Conservation (phyloP, 2,329 filamentous ascomycete species). For the Talaromyces atroroseus region DNA sequence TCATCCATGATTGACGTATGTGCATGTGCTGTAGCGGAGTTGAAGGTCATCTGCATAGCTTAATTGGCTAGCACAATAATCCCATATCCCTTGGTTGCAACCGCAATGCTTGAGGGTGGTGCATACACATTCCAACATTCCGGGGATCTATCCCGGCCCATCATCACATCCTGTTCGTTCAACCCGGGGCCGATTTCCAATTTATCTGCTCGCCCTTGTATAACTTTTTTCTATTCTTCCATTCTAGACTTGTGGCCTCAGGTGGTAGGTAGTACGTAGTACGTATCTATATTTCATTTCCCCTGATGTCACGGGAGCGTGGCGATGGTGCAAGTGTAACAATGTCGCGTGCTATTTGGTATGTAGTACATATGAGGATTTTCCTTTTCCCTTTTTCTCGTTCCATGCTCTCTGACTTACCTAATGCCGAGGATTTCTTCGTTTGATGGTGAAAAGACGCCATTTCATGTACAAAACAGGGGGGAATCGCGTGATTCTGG, state of each 20-base stretch:
- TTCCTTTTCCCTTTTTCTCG: neutral
- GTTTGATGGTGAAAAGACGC: neutral
- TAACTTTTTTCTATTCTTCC: neutral
- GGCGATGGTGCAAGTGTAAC: neutral
- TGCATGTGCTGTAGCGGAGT: neutral
- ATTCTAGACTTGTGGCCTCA: no score
- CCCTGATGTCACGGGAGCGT: neutral
- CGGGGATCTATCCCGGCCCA: neutral
- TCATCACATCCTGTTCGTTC: neutral
- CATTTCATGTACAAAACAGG: neutral
- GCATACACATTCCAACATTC: neutral
- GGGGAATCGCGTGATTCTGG: neutral
- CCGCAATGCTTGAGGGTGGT: neutral
- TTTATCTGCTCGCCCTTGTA: neutral
- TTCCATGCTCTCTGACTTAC: neutral
- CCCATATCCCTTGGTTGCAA: neutral
- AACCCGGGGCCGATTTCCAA: no score
- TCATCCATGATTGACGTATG: neutral
- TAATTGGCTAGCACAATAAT: neutral
- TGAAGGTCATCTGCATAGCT: neutral
- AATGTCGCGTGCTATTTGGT: neutral
- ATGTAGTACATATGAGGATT: neutral
- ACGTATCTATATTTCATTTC: neutral
- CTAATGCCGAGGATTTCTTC: neutral
- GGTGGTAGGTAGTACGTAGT: no score